Evolutionary conservation across 345 rosid species (phyloP).

Genomic region (Barbarea vulgaris): DNA sequence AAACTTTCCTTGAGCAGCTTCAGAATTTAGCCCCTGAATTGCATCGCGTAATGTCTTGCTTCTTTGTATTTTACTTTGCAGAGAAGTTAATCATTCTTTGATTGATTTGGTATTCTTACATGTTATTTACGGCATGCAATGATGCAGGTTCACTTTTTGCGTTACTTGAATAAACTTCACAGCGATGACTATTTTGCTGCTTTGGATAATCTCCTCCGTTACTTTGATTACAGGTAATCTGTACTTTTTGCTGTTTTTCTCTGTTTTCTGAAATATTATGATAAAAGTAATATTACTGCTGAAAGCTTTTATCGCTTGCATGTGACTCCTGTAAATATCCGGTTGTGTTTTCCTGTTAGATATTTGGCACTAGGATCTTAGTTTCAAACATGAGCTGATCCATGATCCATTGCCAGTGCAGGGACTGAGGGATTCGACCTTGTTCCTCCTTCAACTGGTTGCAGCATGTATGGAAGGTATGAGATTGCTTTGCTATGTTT

Average conservation of each 20-base stretch:
- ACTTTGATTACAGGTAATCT: conserved; percentile 92
- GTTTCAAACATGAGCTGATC: conserved; percentile 44
- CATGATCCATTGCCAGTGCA: conserved; percentile 68
- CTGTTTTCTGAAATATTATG: background rate
- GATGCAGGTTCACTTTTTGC: conserved; percentile 90
- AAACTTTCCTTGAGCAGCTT: conserved; percentile 67
- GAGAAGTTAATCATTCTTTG: conserved; percentile 15
- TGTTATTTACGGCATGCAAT: conserved; percentile 25
- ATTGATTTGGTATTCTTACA: conserved; percentile 23
- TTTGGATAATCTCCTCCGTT: conserved; percentile 85
- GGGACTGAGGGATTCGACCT: conserved; percentile 93
- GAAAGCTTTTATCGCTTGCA: conserved; percentile 16
- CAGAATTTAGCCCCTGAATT: conserved; percentile 88
- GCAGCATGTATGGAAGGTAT: conserved; percentile 65
- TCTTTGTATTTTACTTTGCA: background rate
- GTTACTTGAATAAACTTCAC: conserved; percentile 81
- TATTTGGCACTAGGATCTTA: background rate
- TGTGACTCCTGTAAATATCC: conserved; percentile 13
- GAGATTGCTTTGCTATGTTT: conserved; percentile 83
- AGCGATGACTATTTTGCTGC: conserved; percentile 92
- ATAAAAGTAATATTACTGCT: background rate
- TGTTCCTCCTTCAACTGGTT: conserved; percentile 57
- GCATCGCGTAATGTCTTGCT: conserved; percentile 65
- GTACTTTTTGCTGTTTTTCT: conserved; percentile 17
- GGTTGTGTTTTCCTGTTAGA: conserved; percentile 23